phyloP scores from a whole-genome alignment of 2,329 filamentous ascomycete species.

The Cordyceps tenuipes region DNA sequence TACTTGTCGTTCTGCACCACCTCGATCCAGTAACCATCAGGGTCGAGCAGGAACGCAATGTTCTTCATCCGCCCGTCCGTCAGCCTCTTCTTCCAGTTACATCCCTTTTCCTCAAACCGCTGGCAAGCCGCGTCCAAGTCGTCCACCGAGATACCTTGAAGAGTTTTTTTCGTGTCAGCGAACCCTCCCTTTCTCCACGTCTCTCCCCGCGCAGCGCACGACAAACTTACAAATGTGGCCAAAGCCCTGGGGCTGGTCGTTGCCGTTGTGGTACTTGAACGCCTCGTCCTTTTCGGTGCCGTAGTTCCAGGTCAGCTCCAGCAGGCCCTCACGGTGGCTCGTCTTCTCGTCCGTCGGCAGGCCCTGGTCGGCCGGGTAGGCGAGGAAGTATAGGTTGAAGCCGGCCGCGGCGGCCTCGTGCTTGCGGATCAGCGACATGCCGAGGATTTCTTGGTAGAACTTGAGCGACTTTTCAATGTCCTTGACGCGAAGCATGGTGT shows the following conservation, averaged over 20 bases:
- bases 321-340: conserved; percentile 67
- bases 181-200: neutral
- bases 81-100: conserved; percentile 91
- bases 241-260: conserved; percentile 85
- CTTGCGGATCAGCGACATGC: conserved; percentile 75
- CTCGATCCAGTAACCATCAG: conserved; percentile 79
- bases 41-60: conserved; percentile 83
- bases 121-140: conserved; percentile 80
- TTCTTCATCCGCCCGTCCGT: conserved; percentile 92
- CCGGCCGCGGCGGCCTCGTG: conserved; percentile 58
- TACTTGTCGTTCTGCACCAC: conserved; percentile 71
- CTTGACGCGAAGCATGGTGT: conserved; percentile 94
- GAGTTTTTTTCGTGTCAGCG: neutral
- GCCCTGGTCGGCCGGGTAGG: conserved; percentile 56
- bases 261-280: conserved; percentile 89
- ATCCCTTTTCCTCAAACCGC: conserved; percentile 72
- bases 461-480: conserved; percentile 63
- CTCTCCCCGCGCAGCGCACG: too few relatives aligned
- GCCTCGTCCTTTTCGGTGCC: conserved; percentile 76
- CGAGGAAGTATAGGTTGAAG: conserved; percentile 92
- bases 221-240: conserved; percentile 72
- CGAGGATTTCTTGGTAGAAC: conserved; percentile 79
- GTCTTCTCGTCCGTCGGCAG: conserved; percentile 44
- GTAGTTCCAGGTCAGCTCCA: conserved; percentile 84
- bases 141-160: conserved; percentile 69